Evolutionary conservation across 2,329 filamentous ascomycete species (phyloP), one percentile per base, ranked within the genome.

Genomic region (Chaetomiaceae sp.): DNA sequence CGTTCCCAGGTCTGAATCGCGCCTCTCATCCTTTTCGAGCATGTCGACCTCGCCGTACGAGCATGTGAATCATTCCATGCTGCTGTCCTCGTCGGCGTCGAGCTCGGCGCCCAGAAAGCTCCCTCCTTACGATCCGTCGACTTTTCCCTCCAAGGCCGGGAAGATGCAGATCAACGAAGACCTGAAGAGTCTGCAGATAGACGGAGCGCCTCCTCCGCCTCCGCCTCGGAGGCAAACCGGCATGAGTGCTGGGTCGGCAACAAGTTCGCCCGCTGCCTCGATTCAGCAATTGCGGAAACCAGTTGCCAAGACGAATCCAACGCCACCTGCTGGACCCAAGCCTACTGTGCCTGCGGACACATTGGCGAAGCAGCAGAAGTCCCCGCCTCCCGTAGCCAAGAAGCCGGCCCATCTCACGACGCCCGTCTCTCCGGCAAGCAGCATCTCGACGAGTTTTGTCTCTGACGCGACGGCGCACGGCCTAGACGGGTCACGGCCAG

Each of bases 31-130:
- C 0, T 70, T 71, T 50, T 78, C 74, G 2, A 79, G 73, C 59
- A 71, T 81, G 49, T 80, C 77, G 9, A 78, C 72, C 44, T 81
- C 75, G 17, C 76, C 75, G 1, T 81, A 77, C 52, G 78, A 81
- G 53, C 74, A 80, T 47, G 69, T 80, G 47, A 73, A 70, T 49
- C 65, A 75, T 41, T 75, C 76, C 3, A 67, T 63, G 22, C 52
- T 72, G 33, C 62, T 73, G 14, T 67, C 69, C n/a, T 65, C 68
- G 7, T 70, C 71, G 3, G 67, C 68, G 11, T 70, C 71, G 17
- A 71, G 65, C 50, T 66, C 71, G 11, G 62, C 63, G 12, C 65
- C 71, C 29, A 67, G 77, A 47, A 78, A 75, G 55, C 61, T 75
- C 34, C 73, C 74, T 3, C 66, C 74, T 2, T 75, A 66, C 32